Percentiles rank a stretch among this genome's conserved stretches.
Evolutionary conservation across 2,329 filamentous ascomycete species (phyloP).

Genomic region (Rhynchosporium agropyri): DNA sequence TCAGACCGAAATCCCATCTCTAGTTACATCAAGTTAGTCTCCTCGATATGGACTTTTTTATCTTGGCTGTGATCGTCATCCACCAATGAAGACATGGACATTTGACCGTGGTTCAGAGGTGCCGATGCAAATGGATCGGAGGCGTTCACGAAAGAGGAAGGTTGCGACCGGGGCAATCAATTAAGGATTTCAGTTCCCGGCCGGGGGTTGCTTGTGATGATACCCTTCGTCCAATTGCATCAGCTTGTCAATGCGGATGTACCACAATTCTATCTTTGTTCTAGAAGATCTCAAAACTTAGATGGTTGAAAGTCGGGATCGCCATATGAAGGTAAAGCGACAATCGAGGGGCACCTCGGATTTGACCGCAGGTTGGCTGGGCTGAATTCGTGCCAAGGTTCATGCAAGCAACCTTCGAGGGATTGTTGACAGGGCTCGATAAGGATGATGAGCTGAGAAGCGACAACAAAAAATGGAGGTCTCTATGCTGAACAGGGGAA

Average conservation of each 20-base stretch:
- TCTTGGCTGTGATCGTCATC: constrained; percentile 3
- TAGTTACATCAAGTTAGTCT: constrained; percentile 1
- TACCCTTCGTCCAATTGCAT: background rate
- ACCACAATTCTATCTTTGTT: background rate
- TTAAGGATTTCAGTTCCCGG: background rate
- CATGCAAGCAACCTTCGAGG: background rate
- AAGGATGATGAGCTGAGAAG: background rate
- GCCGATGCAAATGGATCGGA: constrained; percentile 14
- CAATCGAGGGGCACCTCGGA: background rate
- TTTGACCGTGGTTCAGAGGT: constrained; percentile 9
- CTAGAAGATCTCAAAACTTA: background rate
- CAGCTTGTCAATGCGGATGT: background rate
- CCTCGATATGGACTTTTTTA: background rate
- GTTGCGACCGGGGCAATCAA: constrained; percentile 5
- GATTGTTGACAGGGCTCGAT: background rate
- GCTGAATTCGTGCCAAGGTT: constrained; percentile 1
- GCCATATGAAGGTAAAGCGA: background rate
- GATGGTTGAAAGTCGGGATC: constrained; percentile 1
- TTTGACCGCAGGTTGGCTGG: background rate
- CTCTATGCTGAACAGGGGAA: too few relatives aligned
- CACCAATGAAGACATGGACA: background rate
- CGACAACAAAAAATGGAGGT: background rate
- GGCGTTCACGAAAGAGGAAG: constrained; percentile 4
- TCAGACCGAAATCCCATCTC: background rate
- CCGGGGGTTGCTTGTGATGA: constrained; percentile 7